Evolutionary conservation across 1,284 basidiomycete genomes (phyloP).

Genomic region (Pseudozyma sp.): DNA sequence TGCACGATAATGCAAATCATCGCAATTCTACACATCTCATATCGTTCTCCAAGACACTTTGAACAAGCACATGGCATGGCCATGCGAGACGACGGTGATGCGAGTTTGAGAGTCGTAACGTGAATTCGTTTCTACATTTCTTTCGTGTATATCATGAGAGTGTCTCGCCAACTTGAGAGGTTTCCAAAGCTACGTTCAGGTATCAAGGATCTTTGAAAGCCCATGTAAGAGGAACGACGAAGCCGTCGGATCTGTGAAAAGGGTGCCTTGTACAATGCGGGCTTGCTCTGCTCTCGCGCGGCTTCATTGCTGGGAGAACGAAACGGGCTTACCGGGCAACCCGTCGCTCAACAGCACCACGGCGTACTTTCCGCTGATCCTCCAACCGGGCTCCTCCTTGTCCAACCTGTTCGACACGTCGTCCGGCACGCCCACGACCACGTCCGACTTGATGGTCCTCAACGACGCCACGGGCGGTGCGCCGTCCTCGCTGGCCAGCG

Average conservation of each 20-base stretch:
- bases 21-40: neutral
- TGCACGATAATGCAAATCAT: neutral
- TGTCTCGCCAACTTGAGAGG: too few species aligned
- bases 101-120: too few species aligned
- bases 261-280: too few species aligned
- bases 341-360: constrained; percentile 65
- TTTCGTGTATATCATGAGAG: neutral
- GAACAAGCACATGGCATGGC: too few species aligned
- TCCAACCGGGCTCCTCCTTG: constrained; percentile 78
- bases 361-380: constrained; percentile 81
- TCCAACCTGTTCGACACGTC: constrained; percentile 78
- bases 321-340: constrained; percentile 44
- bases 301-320: constrained; percentile 36
- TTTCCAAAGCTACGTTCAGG: neutral
- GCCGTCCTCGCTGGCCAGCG: constrained; percentile 87
- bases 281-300: too few species aligned
- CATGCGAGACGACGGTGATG: neutral
- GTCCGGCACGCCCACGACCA: constrained; percentile 81
- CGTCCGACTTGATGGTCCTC: constrained; percentile 70
- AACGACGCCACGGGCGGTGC: constrained; percentile 79
- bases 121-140: neutral
- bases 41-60: too few species aligned
- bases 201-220: neutral
- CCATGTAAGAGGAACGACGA: too few species aligned
- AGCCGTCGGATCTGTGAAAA: too few species aligned